Percentiles rank a stretch among this genome's conserved stretches.
phyloP scores from a whole-genome alignment of 2,329 filamentous ascomycete genomes.

The Apiospora arundinis region DNA sequence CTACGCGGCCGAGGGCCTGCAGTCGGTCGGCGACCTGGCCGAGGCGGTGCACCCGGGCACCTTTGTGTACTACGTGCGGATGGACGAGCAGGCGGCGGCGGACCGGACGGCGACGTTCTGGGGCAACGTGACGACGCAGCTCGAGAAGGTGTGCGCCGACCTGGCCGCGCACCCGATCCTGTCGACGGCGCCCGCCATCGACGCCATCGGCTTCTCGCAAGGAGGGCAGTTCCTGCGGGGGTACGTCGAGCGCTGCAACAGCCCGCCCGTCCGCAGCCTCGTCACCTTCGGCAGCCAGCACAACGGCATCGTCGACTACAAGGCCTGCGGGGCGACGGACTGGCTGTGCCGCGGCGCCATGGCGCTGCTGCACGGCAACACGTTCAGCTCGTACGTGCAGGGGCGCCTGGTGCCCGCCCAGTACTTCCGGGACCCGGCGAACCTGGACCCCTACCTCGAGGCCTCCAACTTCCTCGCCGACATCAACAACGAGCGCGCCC shows the following conservation, averaged over 20 bases:
- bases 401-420: constrained; percentile 85
- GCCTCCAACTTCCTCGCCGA: constrained; percentile 90
- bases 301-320: constrained; percentile 88
- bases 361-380: constrained; percentile 77
- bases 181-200: constrained; percentile 80
- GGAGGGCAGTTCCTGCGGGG: constrained; percentile 95
- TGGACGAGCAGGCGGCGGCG: constrained; percentile 67
- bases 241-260: constrained; percentile 87
- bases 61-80: constrained; percentile 78
- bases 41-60: constrained; percentile 80
- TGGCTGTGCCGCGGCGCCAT: constrained; percentile 83
- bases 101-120: constrained; percentile 89
- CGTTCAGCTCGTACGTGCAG: constrained; percentile 82
- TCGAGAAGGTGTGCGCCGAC: constrained; percentile 78
- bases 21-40: constrained; percentile 73
- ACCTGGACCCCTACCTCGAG: constrained; percentile 77
- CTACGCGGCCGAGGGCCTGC: constrained; percentile 78
- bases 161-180: constrained; percentile 80
- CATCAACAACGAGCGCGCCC: constrained; percentile 86
- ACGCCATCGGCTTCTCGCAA: constrained; percentile 94
- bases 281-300: constrained; percentile 92
- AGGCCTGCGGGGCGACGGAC: constrained; percentile 73
- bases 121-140: constrained; percentile 84
- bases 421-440: constrained; percentile 80
- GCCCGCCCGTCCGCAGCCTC: constrained; percentile 75